Conservation (phyloP, 768 basidiomycete species). For the Boletus pseudo-olivaceus region DNA sequence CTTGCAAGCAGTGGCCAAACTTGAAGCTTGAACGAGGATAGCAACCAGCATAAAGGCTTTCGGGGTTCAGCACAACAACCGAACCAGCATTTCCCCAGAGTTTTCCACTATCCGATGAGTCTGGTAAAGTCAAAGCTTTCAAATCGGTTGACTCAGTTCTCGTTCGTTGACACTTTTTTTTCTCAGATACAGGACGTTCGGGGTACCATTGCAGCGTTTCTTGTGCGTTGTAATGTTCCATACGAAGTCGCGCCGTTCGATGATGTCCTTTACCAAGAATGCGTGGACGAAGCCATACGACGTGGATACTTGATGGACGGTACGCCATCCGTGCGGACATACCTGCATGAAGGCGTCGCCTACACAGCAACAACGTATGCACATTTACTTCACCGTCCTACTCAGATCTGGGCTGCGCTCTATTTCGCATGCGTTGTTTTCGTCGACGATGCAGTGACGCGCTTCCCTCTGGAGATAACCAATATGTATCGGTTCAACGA, state of each 20-base stretch:
- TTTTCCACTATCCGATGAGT: not conserved
- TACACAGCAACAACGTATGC: slow-evolving; percentile 15
- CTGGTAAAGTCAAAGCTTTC: not conserved
- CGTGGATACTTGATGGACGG: no score
- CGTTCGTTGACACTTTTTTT: not conserved
- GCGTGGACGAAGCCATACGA: not conserved
- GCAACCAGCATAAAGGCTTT: no score
- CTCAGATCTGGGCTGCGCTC: slow-evolving; percentile 34
- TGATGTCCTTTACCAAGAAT: not conserved
- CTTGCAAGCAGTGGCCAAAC: not conserved
- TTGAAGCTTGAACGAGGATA: not conserved
- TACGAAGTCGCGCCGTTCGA: not conserved
- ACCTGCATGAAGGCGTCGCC: not conserved
- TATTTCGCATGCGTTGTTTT: slow-evolving; percentile 33
- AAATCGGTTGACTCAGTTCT: not conserved
- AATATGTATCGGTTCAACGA: slow-evolving; percentile 31
- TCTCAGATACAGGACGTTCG: not conserved
- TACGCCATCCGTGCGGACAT: no score
- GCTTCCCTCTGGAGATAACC: slow-evolving; percentile 15
- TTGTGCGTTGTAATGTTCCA: not conserved
- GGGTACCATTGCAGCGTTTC: not conserved
- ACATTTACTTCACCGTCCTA: slow-evolving; percentile 24
- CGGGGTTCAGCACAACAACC: not conserved
- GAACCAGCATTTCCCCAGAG: not conserved
- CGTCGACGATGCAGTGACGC: slow-evolving; percentile 31